These are phyloP conservation scores for Sclerotinia glacialis DNA, from an alignment of 2,329 filamentous ascomycete genomes.

Conservation along the genomic window DNA sequence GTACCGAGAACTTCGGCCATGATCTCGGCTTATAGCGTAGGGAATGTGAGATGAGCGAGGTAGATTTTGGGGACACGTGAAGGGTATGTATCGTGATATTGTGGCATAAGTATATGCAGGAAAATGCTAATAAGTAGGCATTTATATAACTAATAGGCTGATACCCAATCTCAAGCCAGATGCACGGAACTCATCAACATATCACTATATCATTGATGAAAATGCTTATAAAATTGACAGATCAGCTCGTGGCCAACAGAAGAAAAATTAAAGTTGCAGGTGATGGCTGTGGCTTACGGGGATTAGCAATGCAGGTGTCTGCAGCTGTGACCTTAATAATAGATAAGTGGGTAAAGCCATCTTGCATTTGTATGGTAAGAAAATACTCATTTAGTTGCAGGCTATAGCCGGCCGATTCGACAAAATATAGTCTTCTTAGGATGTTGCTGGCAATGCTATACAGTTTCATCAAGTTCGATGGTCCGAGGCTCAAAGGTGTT, in stretches of 20 bases:
- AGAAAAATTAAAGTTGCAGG: not conserved
- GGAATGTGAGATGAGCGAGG: not conserved
- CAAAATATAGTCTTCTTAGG: not conserved
- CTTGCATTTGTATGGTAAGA: not conserved
- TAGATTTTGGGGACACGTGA: not conserved
- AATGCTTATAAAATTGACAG: not conserved
- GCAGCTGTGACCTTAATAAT: slow-evolving; percentile 13
- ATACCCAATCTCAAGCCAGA: not conserved
- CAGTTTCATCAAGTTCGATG: not conserved
- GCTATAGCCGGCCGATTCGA: not conserved
- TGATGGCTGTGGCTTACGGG: slow-evolving; percentile 11
- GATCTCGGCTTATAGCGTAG: slow-evolving; percentile 10
- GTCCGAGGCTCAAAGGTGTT: not conserved
- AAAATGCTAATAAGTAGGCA: not conserved
- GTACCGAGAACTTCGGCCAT: slow-evolving; percentile 46
- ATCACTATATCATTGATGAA: not conserved
- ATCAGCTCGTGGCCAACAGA: slow-evolving; percentile 11
- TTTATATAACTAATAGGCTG: not conserved
- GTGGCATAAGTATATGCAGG: not conserved
- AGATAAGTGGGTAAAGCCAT: not conserved
- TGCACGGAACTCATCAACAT: not conserved
- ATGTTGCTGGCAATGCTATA: not conserved
- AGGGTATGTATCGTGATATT: not conserved
- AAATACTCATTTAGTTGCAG: not conserved
- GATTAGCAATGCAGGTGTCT: slow-evolving; percentile 12